These are phyloP conservation scores for Hypoxylon sp. DNA, from an alignment of 2,329 filamentous ascomycete species.

Conservation along the genomic window DNA sequence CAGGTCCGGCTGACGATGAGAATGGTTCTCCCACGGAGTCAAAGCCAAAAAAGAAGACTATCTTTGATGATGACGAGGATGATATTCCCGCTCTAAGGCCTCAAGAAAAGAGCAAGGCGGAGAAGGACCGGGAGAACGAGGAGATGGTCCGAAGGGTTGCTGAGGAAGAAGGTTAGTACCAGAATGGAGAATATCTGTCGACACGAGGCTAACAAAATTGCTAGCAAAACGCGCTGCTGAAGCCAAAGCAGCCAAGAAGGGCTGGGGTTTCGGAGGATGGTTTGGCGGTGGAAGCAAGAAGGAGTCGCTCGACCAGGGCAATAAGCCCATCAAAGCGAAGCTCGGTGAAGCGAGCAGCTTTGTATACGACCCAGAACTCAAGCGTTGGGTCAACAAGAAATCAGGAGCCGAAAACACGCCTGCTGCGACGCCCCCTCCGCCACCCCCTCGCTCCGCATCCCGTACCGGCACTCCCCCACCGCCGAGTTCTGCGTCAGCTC, in stretches of 20 bases:
- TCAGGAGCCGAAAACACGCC: slow-evolving; percentile 73
- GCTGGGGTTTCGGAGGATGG: slow-evolving; percentile 89
- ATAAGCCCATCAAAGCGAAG: slow-evolving; percentile 88
- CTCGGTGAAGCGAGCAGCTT: slow-evolving; percentile 94
- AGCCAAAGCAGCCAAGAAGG: slow-evolving; percentile 68
- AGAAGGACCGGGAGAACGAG: slow-evolving; percentile 82
- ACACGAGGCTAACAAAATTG: slow-evolving; percentile 40
- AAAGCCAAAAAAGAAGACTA: slow-evolving; percentile 78
- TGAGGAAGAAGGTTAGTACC: slow-evolving; percentile 74
- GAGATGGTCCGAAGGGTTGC: slow-evolving; percentile 89
- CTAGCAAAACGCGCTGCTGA: slow-evolving; percentile 72
- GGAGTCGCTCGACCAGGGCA: slow-evolving; percentile 60
- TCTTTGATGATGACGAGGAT: slow-evolving; percentile 86
- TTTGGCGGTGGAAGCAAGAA: slow-evolving; percentile 80
- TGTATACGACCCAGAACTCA: slow-evolving; percentile 93
- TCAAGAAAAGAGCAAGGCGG: slow-evolving; percentile 71
- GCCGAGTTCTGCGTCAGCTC: slow-evolving; percentile 54
- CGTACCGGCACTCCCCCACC: slow-evolving; percentile 65
- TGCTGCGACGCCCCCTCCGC: slow-evolving; percentile 76
- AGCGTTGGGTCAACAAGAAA: slow-evolving; percentile 99
- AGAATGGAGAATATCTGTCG: slow-evolving; percentile 39
- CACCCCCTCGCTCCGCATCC: slow-evolving; percentile 77
- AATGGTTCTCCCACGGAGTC: slow-evolving; percentile 61
- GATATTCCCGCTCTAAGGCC: slow-evolving; percentile 68
- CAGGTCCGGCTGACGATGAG: slow-evolving; percentile 62